A percentile compares a stretch with the other conserved stretches of the same genome.
These are phyloP conservation scores for Cytospora piceicola DNA, from an alignment of 2,329 filamentous ascomycete genomes.

Conservation along the genomic window DNA sequence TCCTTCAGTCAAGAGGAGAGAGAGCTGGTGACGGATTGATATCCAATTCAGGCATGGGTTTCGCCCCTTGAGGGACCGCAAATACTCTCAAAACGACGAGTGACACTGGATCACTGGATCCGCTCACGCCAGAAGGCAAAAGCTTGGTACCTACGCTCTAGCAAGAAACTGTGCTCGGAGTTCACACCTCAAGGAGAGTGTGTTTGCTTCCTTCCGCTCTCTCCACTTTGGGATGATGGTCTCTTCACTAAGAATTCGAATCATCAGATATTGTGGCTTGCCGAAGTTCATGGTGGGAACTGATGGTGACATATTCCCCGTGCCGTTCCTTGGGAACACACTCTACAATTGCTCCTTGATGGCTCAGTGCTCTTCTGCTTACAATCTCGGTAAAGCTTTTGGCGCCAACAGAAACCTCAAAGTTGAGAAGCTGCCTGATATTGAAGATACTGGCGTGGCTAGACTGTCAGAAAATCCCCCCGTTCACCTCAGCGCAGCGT, in stretches of 20 bases:
- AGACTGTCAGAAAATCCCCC: background rate
- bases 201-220: background rate
- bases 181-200: no score
- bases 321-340: background rate
- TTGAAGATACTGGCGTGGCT: background rate
- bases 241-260: background rate
- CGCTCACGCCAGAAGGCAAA: no score
- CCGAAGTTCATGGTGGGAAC: background rate
- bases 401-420: background rate
- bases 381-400: background rate
- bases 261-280: background rate
- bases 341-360: background rate
- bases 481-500: background rate
- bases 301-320: background rate
- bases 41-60: constrained; percentile 2
- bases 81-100: no score
- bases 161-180: no score
- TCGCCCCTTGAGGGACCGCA: no score
- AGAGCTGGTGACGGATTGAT: background rate
- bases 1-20: background rate
- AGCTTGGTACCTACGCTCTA: no score
- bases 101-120: no score
- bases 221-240: background rate
- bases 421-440: background rate
- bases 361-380: background rate